Conservation (phyloP, 805 yeast species). For the Nakazawaea holstii region DNA sequence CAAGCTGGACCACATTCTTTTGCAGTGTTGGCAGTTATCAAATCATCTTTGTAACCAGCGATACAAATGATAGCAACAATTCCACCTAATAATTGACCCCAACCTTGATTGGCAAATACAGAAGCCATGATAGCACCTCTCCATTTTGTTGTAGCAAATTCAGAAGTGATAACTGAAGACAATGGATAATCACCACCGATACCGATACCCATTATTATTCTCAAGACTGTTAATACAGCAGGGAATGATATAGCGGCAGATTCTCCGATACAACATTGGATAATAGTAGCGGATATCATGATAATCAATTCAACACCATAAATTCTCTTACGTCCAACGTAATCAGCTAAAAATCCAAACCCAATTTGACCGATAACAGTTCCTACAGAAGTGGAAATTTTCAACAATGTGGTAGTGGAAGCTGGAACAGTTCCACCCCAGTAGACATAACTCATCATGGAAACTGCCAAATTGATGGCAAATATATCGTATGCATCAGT, state of each 20-base stretch:
- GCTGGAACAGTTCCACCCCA: conserved; percentile 60
- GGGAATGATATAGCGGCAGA: conserved; percentile 69
- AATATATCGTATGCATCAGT: conserved; percentile 92
- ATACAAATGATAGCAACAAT: conserved; percentile 72
- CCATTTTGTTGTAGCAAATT: conserved; percentile 91
- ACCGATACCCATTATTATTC: conserved; percentile 92
- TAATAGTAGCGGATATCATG: conserved; percentile 73
- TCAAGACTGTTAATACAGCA: conserved; percentile 69
- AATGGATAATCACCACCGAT: conserved; percentile 97
- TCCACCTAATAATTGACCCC: conserved; percentile 91
- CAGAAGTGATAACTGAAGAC: conserved; percentile 89
- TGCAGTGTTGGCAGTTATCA: conserved; percentile 48
- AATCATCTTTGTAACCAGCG: conserved; percentile 66
- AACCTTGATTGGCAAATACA: conserved; percentile 94
- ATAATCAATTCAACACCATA: conserved; percentile 84
- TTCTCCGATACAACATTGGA: conserved; percentile 69
- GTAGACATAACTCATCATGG: conserved; percentile 75
- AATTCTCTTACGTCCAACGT: conserved; percentile 78
- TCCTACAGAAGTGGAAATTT: conserved; percentile 90
- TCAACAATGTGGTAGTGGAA: conserved; percentile 70
- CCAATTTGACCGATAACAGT: conserved; percentile 87
- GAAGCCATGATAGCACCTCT: conserved; percentile 98
- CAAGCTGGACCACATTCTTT: conserved; percentile 62
- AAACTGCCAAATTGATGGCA: conserved; percentile 76
- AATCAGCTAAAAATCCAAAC: conserved; percentile 80